Conservation (phyloP, 1,139 yeast genomes). For the Kurtzmaniella quercitrusa region DNA sequence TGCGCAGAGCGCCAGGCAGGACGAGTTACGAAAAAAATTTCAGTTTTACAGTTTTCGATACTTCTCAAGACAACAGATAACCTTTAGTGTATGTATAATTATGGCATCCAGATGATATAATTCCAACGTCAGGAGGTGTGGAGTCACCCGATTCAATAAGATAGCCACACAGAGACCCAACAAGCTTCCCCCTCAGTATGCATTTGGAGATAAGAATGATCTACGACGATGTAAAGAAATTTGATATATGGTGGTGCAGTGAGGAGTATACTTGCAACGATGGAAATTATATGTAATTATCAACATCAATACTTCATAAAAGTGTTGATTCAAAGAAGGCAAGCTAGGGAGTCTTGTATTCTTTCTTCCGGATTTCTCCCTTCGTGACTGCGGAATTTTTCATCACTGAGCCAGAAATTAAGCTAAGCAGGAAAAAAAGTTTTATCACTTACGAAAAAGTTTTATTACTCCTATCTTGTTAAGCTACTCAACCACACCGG, state of each 20-base stretch:
- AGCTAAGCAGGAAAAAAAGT: not conserved
- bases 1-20: not conserved
- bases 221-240: too few relatives aligned
- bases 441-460: conserved; percentile 2
- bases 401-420: not conserved
- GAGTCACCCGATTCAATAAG: not conserved
- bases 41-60: conserved; percentile 8
- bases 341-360: too few relatives aligned
- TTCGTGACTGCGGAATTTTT: not conserved
- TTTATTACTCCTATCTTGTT: too few relatives aligned
- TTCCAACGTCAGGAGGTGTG: not conserved
- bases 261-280: too few relatives aligned
- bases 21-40: conserved; percentile 10
- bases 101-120: not conserved
- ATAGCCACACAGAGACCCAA: not conserved
- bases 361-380: too few relatives aligned
- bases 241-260: too few relatives aligned
- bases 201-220: too few relatives aligned
- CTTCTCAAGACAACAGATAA: conserved; percentile 10
- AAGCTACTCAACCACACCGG: too few relatives aligned
- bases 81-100: conserved; percentile 11
- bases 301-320: too few relatives aligned
- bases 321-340: too few relatives aligned
- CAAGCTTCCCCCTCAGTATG: too few relatives aligned
- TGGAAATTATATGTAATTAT: too few relatives aligned